Evolutionary conservation across 768 basidiomycete genomes (phyloP).

Genomic region (Amanita pallidorosea): DNA sequence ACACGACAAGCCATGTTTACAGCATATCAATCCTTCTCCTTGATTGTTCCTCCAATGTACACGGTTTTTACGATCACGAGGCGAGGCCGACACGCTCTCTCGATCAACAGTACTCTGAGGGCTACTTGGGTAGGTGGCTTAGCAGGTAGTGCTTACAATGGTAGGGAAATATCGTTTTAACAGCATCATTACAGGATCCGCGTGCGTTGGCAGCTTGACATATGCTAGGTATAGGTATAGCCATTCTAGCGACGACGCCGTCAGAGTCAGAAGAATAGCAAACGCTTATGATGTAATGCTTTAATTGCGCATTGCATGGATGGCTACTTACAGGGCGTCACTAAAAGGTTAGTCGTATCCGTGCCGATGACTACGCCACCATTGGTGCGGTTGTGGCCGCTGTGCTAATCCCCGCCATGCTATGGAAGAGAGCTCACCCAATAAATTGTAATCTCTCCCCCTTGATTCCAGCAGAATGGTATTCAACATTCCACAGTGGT

Average conservation of each 20-base stretch:
- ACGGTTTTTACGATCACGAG: slow-evolving; percentile 38
- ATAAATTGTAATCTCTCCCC: slow-evolving; percentile 40
- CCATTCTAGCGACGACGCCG: slow-evolving; percentile 36
- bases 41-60: slow-evolving; percentile 55
- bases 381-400: slow-evolving; percentile 60
- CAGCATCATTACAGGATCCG: slow-evolving; percentile 26
- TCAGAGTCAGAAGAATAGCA: slow-evolving; percentile 38
- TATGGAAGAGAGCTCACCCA: slow-evolving; percentile 58
- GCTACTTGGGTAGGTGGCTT: slow-evolving; percentile 67
- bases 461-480: not conserved
- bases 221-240: slow-evolving; percentile 55
- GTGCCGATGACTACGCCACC: slow-evolving; percentile 65
- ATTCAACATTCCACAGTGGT: not conserved
- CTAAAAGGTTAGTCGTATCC: slow-evolving; percentile 42
- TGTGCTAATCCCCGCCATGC: slow-evolving; percentile 54
- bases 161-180: not conserved
- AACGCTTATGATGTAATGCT: slow-evolving; percentile 46
- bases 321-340: not conserved
- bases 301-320: not conserved
- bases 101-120: slow-evolving; percentile 52
- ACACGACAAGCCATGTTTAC: slow-evolving; percentile 53
- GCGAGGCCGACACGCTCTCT: slow-evolving; percentile 44
- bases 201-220: slow-evolving; percentile 42
- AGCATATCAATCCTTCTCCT: slow-evolving; percentile 59
- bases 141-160: slow-evolving; percentile 29